phyloP scores from a whole-genome alignment of 371 early-diverging fungal species.

The Mucor saturninus region DNA sequence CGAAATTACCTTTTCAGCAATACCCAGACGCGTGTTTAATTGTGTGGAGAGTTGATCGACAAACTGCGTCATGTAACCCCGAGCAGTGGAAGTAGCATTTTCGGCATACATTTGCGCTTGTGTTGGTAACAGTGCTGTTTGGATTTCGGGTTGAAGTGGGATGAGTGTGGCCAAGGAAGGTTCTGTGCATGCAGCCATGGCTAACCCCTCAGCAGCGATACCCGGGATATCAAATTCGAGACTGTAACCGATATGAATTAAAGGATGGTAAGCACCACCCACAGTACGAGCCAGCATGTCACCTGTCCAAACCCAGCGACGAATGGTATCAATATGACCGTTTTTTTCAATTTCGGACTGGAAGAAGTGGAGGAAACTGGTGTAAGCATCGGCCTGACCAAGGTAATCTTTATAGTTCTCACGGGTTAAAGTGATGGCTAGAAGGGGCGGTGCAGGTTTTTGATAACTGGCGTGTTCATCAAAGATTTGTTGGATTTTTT shows the following conservation, averaged over 20 bases:
- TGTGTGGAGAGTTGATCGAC: slow-evolving; percentile 11
- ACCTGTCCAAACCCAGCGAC: slow-evolving; percentile 51
- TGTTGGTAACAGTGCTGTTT: slow-evolving; percentile 1
- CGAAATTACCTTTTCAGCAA: slow-evolving; percentile 5
- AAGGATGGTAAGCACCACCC: slow-evolving; percentile 62
- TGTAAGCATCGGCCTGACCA: slow-evolving; percentile 49
- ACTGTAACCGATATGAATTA: slow-evolving; percentile 71
- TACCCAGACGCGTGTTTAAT: slow-evolving; percentile 7
- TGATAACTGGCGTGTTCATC: slow-evolving; percentile 47
- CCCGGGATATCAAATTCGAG: slow-evolving; percentile 65
- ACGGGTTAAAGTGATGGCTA: slow-evolving; percentile 33
- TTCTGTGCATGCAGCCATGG: slow-evolving; percentile 53
- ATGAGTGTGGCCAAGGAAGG: slow-evolving; percentile 17
- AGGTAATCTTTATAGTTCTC: slow-evolving; percentile 48
- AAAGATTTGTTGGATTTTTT: slow-evolving; percentile 57
- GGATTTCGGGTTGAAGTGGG: slow-evolving; percentile 21
- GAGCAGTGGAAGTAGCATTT: slow-evolving; percentile 17
- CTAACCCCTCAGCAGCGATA: slow-evolving; percentile 61
- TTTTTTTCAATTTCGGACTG: slow-evolving; percentile 45
- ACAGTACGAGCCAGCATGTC: slow-evolving; percentile 49
- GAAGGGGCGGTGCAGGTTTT: slow-evolving; percentile 40
- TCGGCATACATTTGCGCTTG: slow-evolving; percentile 24
- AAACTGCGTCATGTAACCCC: slow-evolving; percentile 10
- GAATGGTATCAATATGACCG: slow-evolving; percentile 51
- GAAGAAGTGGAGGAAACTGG: slow-evolving; percentile 55